Evolutionary conservation across 2,329 filamentous ascomycete genomes (phyloP), one percentile per base, ranked within the genome.

Genomic region (Colletotrichum sp.): DNA sequence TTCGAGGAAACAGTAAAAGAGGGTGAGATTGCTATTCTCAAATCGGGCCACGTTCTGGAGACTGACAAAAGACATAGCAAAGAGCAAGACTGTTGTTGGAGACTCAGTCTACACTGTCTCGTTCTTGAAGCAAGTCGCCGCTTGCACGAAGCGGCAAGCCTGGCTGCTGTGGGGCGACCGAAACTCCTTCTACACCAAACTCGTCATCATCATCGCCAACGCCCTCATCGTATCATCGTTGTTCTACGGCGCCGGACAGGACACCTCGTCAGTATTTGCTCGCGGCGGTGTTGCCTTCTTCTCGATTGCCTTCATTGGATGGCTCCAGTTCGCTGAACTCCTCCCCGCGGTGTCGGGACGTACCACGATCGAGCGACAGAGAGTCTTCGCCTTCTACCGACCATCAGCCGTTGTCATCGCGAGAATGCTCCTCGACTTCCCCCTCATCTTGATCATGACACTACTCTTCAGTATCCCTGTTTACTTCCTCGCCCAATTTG

Each of bases 161-260:
- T 96, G 94, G 93, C 89, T 98, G 34, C 90, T 96, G 32, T 90
- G 91, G 81, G 94, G 94, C 52, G 94, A 98, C 83, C 93, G 90
- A 75, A 92, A 92, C 1, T 93, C 94, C 0, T 88, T 97, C 2
- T 93, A 92, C 82, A 96, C 94, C 55, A 97, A 96, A 79, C 89
- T 94, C 75, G 94, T 95, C 84, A 95, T 95, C 81, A 94, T 96
- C 79, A 84, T 96, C 73, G 90, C 93, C 73, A 94, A 95, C 82
- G 87, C 84, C 6, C 88, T 98, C 12, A 94, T 98, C 77, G 93
- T 96, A 70, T 93, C 94, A 3, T 95, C 93, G 3, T 87, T 97
- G 21, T 97, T 97, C 85, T 95, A 95, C 80, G 91, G 94, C 76
- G 85, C 94, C 34, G 84, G 89, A 1, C 78, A 85, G 2, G 71